Evolutionary conservation across 805 yeast species (phyloP).

Genomic region (Yamadazyma takamatsuzukensis): DNA sequence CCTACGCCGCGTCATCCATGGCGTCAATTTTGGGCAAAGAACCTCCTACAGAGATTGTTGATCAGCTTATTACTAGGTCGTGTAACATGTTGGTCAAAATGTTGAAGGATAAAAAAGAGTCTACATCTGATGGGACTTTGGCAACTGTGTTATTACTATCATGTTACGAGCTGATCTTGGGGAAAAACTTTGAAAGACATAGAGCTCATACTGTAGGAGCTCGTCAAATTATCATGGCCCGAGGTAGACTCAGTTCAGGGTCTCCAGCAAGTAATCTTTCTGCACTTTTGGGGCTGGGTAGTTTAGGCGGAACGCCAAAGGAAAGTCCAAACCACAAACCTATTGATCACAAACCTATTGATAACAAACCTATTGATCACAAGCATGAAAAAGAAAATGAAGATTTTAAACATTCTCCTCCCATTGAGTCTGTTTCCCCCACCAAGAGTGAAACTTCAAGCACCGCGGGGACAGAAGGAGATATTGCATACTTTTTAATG

Average conservation of each 20-base stretch:
- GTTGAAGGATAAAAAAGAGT: conserved; percentile 47
- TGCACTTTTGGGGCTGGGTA: too few species aligned
- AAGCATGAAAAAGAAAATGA: too few species aligned
- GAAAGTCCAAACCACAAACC: too few species aligned
- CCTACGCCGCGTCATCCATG: conserved; percentile 34
- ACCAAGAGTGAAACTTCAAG: conserved; percentile 1
- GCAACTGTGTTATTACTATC: conserved; percentile 58
- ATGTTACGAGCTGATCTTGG: conserved; percentile 49
- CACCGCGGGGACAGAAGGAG: conserved; percentile 25
- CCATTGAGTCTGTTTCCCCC: conserved; percentile 10
- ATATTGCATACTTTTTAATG: conserved; percentile 51
- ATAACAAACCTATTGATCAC: background rate
- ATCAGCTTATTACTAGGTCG: conserved; percentile 52
- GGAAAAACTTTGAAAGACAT: conserved; percentile 49
- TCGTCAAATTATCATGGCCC: conserved; percentile 53
- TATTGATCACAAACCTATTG: too few species aligned
- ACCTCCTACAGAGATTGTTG: conserved; percentile 41
- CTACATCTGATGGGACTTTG: conserved; percentile 64
- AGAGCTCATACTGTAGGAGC: conserved; percentile 68
- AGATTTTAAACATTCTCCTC: conserved; percentile 3
- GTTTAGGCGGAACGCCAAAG: too few species aligned
- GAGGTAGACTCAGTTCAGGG: too few species aligned
- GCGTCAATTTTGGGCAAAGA: conserved; percentile 21
- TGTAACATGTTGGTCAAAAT: conserved; percentile 52
- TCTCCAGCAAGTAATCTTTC: too few species aligned